Percentiles rank a stretch among this genome's conserved stretches.
phyloP scores from a whole-genome alignment of 2,329 filamentous ascomycete species.

The Neocucurbitaria cava region DNA sequence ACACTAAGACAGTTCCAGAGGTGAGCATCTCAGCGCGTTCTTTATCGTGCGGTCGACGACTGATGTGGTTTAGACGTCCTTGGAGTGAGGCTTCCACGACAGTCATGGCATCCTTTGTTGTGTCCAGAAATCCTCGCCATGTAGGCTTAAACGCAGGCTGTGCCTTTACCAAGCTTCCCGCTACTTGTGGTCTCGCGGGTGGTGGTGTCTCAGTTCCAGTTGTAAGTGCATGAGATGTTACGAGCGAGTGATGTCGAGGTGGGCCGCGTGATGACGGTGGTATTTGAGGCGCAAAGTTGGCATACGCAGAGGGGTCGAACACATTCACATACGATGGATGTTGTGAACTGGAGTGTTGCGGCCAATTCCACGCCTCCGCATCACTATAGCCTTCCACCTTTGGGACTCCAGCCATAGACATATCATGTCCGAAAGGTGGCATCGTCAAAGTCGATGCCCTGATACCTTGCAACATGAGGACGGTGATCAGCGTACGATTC shows the following conservation, averaged over 20 bases:
- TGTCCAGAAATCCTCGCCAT: constrained; percentile 71
- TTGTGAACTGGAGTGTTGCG: constrained; percentile 33
- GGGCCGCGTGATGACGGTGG: constrained; percentile 28
- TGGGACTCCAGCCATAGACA: constrained; percentile 40
- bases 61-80: constrained; percentile 75
- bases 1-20: constrained; percentile 88
- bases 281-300: constrained; percentile 30
- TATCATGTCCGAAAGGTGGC: constrained; percentile 45
- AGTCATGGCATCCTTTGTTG: constrained; percentile 76
- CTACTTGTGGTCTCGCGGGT: constrained; percentile 34
- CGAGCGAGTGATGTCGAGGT: constrained; percentile 40
- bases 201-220: constrained; percentile 38
- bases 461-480: constrained; percentile 48
- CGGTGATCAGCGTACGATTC: neutral
- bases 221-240: constrained; percentile 35
- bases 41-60: constrained; percentile 83
- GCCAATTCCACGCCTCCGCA: constrained; percentile 42
- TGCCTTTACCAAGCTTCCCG: constrained; percentile 44
- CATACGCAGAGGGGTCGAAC: constrained; percentile 42
- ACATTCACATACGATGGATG: constrained; percentile 32
- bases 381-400: constrained; percentile 44
- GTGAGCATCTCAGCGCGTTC: constrained; percentile 79
- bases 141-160: constrained; percentile 64
- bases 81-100: constrained; percentile 80
- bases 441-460: constrained; percentile 44